Evolutionary conservation across 257 asterid genomes (phyloP).

Genomic region (Parsonsia alboflavescens): DNA sequence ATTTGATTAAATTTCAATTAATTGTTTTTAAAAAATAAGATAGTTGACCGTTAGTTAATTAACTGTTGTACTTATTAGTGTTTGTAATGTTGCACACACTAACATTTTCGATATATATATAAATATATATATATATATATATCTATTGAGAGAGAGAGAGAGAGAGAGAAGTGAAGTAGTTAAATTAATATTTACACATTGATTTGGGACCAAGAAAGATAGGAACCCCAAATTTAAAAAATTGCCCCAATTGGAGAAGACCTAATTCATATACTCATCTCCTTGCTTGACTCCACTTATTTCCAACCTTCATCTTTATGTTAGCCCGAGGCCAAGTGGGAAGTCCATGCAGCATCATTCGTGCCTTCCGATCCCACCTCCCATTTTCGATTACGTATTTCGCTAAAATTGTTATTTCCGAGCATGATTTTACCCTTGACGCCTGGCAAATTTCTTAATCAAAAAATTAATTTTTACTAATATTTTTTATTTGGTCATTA

Average conservation of each 20-base stretch:
- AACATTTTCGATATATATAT: no score
- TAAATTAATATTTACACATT: no score
- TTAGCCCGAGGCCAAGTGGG: conserved; percentile 4
- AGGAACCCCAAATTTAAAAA: conserved; percentile 13
- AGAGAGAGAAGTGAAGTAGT: no score
- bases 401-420: background rate
- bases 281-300: conserved; percentile 17
- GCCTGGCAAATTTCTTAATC: no score
- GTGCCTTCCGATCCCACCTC: background rate
- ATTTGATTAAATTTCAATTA: no score
- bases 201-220: conserved; percentile 17
- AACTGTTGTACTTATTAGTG: no score
- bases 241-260: background rate
- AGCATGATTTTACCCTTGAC: background rate
- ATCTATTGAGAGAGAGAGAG: no score
- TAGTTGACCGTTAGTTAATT: no score
- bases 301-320: conserved; percentile 1
- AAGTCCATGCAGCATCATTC: background rate
- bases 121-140: no score
- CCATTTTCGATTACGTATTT: background rate
- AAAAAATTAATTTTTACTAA: no score
- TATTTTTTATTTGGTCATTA: background rate
- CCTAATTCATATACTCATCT: conserved; percentile 3
- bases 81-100: no score
- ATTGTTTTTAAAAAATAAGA: no score